A percentile compares a stretch with the other conserved stretches of the same genome.
Conservation (phyloP, 2,329 filamentous ascomycete species). For the Alternaria sp. region DNA sequence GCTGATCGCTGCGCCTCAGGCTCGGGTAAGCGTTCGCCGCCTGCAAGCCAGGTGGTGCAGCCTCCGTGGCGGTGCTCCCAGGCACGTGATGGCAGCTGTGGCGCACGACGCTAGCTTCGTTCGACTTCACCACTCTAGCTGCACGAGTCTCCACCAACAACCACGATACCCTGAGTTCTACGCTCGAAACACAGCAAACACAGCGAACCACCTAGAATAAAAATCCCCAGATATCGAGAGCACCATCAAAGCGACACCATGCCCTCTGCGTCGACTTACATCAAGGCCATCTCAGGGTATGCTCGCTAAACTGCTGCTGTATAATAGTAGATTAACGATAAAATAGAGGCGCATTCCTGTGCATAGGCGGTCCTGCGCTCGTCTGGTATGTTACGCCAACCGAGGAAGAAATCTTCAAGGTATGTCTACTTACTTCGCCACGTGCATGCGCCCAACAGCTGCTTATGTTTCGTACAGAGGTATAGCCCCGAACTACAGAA, state of each 20-base stretch:
- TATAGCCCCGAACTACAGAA: conserved; percentile 97
- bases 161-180: not conserved
- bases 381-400: conserved; percentile 81
- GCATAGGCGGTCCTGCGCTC: conserved; percentile 84
- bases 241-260: conserved; percentile 26
- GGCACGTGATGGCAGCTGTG: conserved; percentile 4
- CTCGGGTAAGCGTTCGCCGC: conserved; percentile 17
- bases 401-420: conserved; percentile 87
- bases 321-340: conserved; percentile 31
- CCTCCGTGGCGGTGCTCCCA: conserved; percentile 6
- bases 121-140: conserved; percentile 18
- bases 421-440: conserved; percentile 39
- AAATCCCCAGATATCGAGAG: not conserved
- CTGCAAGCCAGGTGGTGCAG: conserved; percentile 7
- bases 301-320: conserved; percentile 19
- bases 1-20: conserved; percentile 8
- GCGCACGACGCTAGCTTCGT: conserved; percentile 16
- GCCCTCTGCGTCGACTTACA: conserved; percentile 41
- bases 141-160: conserved; percentile 10
- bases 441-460: conserved; percentile 18
- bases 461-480: conserved; percentile 57
- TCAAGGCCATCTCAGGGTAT: conserved; percentile 49
- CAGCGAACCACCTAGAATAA: not conserved
- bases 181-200: not conserved
- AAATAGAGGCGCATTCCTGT: conserved; percentile 72